Conservation (phyloP, 1,284 basidiomycete genomes). For the Microbotryomycetes sp. region DNA sequence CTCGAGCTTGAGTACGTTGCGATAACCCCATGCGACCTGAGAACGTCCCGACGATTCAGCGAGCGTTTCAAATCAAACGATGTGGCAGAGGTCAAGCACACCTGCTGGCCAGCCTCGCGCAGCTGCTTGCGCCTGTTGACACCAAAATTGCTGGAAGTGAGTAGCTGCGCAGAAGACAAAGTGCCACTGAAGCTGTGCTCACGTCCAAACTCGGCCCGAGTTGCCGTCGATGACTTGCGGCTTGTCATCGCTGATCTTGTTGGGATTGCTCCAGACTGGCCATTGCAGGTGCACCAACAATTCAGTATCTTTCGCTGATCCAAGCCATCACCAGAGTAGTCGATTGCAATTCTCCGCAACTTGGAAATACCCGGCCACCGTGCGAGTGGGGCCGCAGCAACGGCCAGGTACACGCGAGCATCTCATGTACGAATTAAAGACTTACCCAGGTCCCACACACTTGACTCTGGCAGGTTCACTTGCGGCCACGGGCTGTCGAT, state of each 20-base stretch:
- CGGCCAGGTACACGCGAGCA: too few relatives aligned
- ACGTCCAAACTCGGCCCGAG: constrained; percentile 27
- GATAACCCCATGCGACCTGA: constrained; percentile 28
- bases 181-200: neutral
- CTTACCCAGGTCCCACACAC: constrained; percentile 27
- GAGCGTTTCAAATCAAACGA: too few relatives aligned
- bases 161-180: neutral
- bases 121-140: constrained; percentile 12
- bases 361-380: too few relatives aligned
- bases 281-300: too few relatives aligned
- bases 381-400: neutral
- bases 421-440: neutral
- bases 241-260: constrained; percentile 14
- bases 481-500: constrained; percentile 13
- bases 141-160: neutral
- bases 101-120: neutral
- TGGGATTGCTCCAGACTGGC: constrained; percentile 28
- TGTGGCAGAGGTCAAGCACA: neutral
- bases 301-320: too few relatives aligned
- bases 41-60: too few relatives aligned
- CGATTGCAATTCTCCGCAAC: too few relatives aligned
- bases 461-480: constrained; percentile 17
- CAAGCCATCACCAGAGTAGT: too few relatives aligned
- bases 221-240: constrained; percentile 30
- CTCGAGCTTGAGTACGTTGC: constrained; percentile 3